Evolutionary conservation across 1,284 basidiomycete genomes (phyloP).

Genomic region (Leccinum pachyderme): DNA sequence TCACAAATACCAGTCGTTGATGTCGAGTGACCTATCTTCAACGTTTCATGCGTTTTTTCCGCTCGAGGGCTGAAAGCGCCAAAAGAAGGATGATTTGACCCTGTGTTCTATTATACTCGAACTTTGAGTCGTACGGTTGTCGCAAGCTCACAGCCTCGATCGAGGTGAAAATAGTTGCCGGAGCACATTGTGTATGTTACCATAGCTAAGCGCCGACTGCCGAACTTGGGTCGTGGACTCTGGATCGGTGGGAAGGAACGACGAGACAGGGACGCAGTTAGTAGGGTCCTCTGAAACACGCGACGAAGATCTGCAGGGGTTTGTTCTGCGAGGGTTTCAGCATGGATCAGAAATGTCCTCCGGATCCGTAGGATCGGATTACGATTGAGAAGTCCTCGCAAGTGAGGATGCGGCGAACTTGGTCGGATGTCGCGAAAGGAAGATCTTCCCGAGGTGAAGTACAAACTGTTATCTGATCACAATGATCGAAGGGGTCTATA

Average conservation of each 20-base stretch:
- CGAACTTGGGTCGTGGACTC: background rate
- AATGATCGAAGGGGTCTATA: constrained; percentile 2
- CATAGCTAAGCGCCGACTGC: constrained; percentile 7
- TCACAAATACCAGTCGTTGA: constrained; percentile 7
- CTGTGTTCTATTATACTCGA: constrained; percentile 6
- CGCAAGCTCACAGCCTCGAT: constrained; percentile 10
- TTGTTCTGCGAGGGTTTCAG: constrained; percentile 13
- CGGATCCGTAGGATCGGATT: constrained; percentile 13
- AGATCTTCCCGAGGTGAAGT: constrained; percentile 22
- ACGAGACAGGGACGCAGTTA: constrained; percentile 22
- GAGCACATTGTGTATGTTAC: background rate
- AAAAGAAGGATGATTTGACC: constrained; percentile 11
- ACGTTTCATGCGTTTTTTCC: constrained; percentile 1
- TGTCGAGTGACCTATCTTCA: constrained; percentile 4
- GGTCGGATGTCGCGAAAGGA: constrained; percentile 1
- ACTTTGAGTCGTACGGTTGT: background rate
- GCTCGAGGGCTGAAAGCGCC: constrained; percentile 7
- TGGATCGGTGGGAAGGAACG: constrained; percentile 3
- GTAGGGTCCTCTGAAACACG: constrained; percentile 21
- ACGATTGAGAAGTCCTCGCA: constrained; percentile 20
- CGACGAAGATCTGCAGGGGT: constrained; percentile 20
- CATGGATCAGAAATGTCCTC: constrained; percentile 19
- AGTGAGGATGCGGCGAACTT: constrained; percentile 12
- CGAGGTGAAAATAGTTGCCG: constrained; percentile 8
- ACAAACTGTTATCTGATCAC: constrained; percentile 2